These are phyloP conservation scores for Cryomyces minteri DNA, from an alignment of 495 filamentous ascomycete species.

Conservation along the genomic window DNA sequence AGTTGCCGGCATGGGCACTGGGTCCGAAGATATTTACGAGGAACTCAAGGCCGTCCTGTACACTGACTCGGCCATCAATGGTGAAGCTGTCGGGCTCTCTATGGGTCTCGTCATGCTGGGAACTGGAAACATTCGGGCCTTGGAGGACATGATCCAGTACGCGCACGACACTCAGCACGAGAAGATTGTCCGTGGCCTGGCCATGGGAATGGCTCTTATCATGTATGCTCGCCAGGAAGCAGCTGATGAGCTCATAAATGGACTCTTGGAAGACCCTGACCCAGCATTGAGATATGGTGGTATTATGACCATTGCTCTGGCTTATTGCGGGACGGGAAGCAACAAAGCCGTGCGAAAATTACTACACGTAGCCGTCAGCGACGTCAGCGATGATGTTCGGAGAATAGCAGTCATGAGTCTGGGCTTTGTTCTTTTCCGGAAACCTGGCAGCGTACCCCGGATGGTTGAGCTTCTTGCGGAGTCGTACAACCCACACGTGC, in stretches of 20 bases:
- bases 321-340: constrained; percentile 91
- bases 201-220: constrained; percentile 92
- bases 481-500: constrained; percentile 97
- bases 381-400: constrained; percentile 96
- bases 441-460: constrained; percentile 87
- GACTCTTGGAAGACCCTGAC: constrained; percentile 83
- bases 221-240: constrained; percentile 95
- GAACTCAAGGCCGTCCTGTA: constrained; percentile 75
- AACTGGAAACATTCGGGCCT: constrained; percentile 73
- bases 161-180: constrained; percentile 96
- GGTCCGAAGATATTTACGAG: constrained; percentile 76
- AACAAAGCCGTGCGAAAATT: constrained; percentile 97
- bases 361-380: constrained; percentile 93
- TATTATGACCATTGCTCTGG: constrained; percentile 96
- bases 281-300: constrained; percentile 89
- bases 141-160: constrained; percentile 94
- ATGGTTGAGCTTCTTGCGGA: constrained; percentile 99
- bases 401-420: constrained; percentile 95
- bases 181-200: constrained; percentile 92
- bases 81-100: constrained; percentile 85
- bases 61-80: constrained; percentile 85
- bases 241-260: constrained; percentile 85
- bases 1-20: constrained; percentile 95
- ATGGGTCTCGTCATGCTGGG: constrained; percentile 98
- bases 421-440: constrained; percentile 96